These are phyloP conservation scores for Fusarium piperis DNA, from an alignment of 2,329 filamentous ascomycete genomes.

Conservation along the genomic window DNA sequence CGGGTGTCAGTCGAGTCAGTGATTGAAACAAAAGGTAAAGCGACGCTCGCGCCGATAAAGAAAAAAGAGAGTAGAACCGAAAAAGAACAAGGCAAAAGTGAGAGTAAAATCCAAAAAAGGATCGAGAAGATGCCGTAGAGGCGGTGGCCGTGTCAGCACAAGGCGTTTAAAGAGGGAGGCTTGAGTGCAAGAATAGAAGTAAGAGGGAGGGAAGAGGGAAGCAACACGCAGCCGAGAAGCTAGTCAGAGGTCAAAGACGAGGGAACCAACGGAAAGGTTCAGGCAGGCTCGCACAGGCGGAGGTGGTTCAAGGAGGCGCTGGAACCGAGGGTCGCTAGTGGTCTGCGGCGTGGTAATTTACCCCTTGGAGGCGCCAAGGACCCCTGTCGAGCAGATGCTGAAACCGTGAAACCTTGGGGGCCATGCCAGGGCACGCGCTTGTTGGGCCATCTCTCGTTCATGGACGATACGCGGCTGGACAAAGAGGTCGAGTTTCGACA, in stretches of 20 bases:
- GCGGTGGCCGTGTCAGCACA: conserved; percentile 21
- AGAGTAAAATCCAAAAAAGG: background rate
- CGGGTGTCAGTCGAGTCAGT: background rate
- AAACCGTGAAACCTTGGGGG: conserved; percentile 36
- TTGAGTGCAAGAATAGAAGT: background rate
- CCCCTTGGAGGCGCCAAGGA: conserved; percentile 29
- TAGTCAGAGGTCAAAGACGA: conserved; percentile 2
- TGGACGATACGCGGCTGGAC: background rate
- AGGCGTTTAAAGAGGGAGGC: background rate
- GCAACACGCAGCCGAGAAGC: background rate
- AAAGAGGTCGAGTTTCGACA: background rate
- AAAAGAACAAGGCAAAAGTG: conserved; percentile 17
- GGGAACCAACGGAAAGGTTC: conserved; percentile 4
- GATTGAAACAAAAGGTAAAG: conserved; percentile 2
- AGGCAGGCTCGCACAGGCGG: too few relatives aligned
- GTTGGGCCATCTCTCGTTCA: background rate
- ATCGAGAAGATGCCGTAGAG: conserved; percentile 19
- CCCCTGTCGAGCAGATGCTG: conserved; percentile 22
- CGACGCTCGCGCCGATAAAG: conserved; percentile 31
- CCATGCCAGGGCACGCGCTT: conserved; percentile 1
- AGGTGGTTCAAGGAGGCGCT: background rate
- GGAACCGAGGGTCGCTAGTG: conserved; percentile 23
- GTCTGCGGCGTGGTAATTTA: conserved; percentile 21
- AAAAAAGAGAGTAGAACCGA: conserved; percentile 10
- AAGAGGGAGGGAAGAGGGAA: background rate